Evolutionary conservation across 2,329 filamentous ascomycete genomes (phyloP).

Genomic region (Diaporthe helianthi): DNA sequence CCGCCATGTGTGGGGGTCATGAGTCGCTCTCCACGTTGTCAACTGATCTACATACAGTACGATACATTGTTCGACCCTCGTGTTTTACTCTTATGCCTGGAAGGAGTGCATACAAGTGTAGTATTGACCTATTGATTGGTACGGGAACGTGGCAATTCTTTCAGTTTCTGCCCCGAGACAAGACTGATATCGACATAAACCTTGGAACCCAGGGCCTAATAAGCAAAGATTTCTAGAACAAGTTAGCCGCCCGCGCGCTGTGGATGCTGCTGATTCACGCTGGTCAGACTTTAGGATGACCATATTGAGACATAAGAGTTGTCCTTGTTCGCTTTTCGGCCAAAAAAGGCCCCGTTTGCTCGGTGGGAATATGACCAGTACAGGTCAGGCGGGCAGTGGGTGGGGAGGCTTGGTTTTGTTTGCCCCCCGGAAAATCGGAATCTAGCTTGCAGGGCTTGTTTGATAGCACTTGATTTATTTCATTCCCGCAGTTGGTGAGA

Average conservation of each 20-base stretch:
- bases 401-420: background rate
- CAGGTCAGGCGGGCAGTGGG: too few relatives aligned
- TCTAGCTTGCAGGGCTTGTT: background rate
- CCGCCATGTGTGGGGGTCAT: background rate
- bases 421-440: background rate
- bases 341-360: background rate
- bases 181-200: background rate
- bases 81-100: too few relatives aligned
- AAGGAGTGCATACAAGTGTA: background rate
- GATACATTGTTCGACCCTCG: too few relatives aligned
- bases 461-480: too few relatives aligned
- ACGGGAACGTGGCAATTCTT: background rate
- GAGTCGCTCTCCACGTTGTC: background rate
- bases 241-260: background rate
- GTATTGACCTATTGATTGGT: background rate
- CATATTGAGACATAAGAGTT: background rate
- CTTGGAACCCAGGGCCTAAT: too few relatives aligned
- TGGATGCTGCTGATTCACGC: background rate
- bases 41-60: conserved; percentile 5
- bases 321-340: background rate
- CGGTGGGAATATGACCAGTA: background rate
- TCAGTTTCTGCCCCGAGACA: background rate
- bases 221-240: background rate
- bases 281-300: conserved; percentile 9
- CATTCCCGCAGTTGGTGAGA: too few relatives aligned